These are phyloP conservation scores for Fraxinus ornus DNA, from an alignment of 305 asterid genomes.

Conservation along the genomic window DNA sequence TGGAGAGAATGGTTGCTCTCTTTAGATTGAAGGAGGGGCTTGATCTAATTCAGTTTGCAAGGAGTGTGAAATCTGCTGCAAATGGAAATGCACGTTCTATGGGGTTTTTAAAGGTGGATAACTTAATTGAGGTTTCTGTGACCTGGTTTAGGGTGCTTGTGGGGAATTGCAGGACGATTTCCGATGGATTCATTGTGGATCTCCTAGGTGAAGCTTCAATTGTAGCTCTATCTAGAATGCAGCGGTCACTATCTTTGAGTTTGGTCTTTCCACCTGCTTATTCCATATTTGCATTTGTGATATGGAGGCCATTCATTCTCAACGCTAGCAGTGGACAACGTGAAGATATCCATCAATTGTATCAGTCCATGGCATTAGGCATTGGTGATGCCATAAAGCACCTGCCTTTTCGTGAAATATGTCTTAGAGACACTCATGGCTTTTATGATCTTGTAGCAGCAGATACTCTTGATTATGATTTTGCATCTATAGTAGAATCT, in stretches of 20 bases:
- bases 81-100: slow-evolving; percentile 80
- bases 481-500: slow-evolving; percentile 73
- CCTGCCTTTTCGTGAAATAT: slow-evolving; percentile 87
- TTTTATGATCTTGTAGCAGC: slow-evolving; percentile 68
- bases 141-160: slow-evolving; percentile 99
- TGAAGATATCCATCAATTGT: slow-evolving; percentile 73
- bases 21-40: slow-evolving; percentile 87
- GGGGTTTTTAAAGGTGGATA: slow-evolving; percentile 68
- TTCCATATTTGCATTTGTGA: slow-evolving; percentile 71
- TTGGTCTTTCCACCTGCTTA: slow-evolving; percentile 92
- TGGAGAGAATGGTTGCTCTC: slow-evolving; percentile 87
- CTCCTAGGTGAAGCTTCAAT: slow-evolving; percentile 94
- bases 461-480: slow-evolving; percentile 77
- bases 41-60: slow-evolving; percentile 73
- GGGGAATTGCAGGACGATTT: slow-evolving; percentile 89
- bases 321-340: slow-evolving; percentile 60
- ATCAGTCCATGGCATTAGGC: slow-evolving; percentile 53
- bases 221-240: slow-evolving; percentile 84
- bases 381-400: slow-evolving; percentile 83
- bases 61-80: slow-evolving; percentile 70
- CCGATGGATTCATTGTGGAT: slow-evolving; percentile 82
- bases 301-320: slow-evolving; percentile 70
- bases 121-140: slow-evolving; percentile 72
- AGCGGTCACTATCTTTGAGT: slow-evolving; percentile 61
- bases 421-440: slow-evolving; percentile 78